Conservation (phyloP, 192 early-diverging fungal genomes). For the Spizellomyces sp. region DNA sequence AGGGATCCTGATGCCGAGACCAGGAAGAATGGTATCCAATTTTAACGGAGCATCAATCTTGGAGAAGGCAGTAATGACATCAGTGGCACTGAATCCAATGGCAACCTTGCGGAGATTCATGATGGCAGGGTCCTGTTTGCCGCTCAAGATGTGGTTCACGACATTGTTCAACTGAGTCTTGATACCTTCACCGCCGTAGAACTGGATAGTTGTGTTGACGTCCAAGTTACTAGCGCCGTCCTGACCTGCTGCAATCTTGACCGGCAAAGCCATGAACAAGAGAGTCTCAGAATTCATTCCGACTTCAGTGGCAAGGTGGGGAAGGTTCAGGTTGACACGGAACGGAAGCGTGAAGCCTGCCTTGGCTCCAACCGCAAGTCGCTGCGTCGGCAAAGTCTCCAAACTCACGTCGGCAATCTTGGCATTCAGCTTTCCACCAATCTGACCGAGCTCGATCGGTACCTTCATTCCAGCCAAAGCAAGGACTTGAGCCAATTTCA, state of each 20-base stretch:
- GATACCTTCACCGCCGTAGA: conserved; percentile 12
- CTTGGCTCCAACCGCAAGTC: conserved; percentile 9
- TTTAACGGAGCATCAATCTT: conserved; percentile 18
- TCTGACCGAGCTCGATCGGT: conserved; percentile 18
- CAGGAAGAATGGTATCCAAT: conserved; percentile 21
- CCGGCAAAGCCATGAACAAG: conserved; percentile 5
- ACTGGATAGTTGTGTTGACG: conserved; percentile 19
- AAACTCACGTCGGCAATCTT: neutral
- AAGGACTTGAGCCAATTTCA: conserved; percentile 19
- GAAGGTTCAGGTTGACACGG: conserved; percentile 15
- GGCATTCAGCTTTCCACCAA: conserved; percentile 7
- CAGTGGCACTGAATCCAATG: conserved; percentile 12
- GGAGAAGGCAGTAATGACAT: conserved; percentile 29
- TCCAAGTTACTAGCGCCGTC: neutral
- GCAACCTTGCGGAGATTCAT: conserved; percentile 21
- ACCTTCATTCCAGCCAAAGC: conserved; percentile 19
- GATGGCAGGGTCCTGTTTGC: conserved; percentile 2
- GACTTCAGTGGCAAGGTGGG: conserved; percentile 23
- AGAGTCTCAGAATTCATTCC: conserved; percentile 7
- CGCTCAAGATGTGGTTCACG: conserved; percentile 25
- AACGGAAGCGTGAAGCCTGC: conserved; percentile 23
- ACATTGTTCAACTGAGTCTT: conserved; percentile 22
- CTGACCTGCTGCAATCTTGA: neutral
- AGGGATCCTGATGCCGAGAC: conserved; percentile 24
- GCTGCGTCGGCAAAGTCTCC: conserved; percentile 4